Conservation (phyloP, 441 rosid species). For the Euphorbia celastroides region DNA sequence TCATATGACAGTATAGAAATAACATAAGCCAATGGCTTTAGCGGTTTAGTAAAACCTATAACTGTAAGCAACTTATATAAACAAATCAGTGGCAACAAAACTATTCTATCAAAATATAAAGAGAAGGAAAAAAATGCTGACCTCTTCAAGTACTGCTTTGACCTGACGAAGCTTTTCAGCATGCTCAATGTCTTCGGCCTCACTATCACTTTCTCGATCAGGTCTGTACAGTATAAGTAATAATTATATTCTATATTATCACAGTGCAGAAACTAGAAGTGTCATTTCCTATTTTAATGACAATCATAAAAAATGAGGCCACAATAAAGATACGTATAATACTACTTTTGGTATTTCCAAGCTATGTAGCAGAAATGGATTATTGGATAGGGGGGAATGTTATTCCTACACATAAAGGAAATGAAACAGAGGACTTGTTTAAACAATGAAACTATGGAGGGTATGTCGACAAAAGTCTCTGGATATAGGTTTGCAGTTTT, state of each 20-base stretch:
- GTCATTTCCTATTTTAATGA: not conserved
- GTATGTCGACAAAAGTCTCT: no score
- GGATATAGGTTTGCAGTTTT: no score
- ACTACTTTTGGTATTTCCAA: no score
- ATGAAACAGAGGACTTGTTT: no score
- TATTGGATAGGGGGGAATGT: no score
- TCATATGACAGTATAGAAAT: not conserved
- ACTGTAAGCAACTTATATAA: not conserved
- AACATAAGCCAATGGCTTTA: constrained; percentile 2
- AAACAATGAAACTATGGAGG: no score
- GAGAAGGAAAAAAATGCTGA: constrained; percentile 20
- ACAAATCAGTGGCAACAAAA: not conserved
- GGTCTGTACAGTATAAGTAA: constrained; percentile 29
- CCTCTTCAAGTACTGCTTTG: constrained; percentile 99
- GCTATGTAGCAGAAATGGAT: no score
- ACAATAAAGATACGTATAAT: not conserved
- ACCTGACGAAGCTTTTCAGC: constrained; percentile 99
- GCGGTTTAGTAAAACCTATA: not conserved
- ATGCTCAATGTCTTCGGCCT: constrained; percentile 98
- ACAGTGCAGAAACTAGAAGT: no score
- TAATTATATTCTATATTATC: not conserved
- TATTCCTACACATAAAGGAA: no score
- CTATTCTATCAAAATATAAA: not conserved
- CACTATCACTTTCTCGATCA: constrained; percentile 97
- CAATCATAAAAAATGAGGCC: not conserved